Evolutionary conservation across 495 filamentous ascomycete species (phyloP), one percentile per base, ranked within the genome.

Genomic region (Neurospora sp.): DNA sequence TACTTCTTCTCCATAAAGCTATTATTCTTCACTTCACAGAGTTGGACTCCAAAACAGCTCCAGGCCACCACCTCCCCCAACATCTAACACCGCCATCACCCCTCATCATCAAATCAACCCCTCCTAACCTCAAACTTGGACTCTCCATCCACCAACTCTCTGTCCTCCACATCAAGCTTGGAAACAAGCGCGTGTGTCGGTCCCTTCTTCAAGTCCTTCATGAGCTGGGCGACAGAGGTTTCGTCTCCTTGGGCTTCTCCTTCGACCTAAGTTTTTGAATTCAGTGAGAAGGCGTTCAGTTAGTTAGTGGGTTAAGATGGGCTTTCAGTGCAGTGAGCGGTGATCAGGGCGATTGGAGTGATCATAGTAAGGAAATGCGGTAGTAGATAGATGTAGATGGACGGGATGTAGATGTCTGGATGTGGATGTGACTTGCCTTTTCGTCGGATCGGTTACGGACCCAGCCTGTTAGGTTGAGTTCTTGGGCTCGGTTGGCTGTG

Each of bases 181-280:
- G 90, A 87, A 0, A 97, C 94, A 31, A 89, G 85, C 16, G 93
- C 89, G 18, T 86, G 81, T 0, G 78, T 76, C 0, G 93, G 93
- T 0, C 95, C 95, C 73, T 87, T 89, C 78, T 94, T 86, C 70
- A 98, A 85, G 74, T 93, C 90, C 75, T 92, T 90, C 12, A 97
- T 80, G 70, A 96, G 91, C 35, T 88, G 86, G 71, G 91, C 82
- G 54, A 98, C 77, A 5, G 85, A 80, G 12, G 88, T 85, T 11
- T 89, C 85, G 16, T 87, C 82, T 40, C 95, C 95, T 78, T 98
- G 95, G 3, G 91, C 93, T 83, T 98, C 95, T 49, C 95, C 95
- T 80, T 92, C 90, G n/a, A 98, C 94, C 92, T 96, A 11, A 0
- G 6, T 49, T 20, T 20, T 35, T 35, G 0, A 18, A 20, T 0